Conservation (phyloP, 2,329 filamentous ascomycete genomes). For the Microdochium bolleyi region DNA sequence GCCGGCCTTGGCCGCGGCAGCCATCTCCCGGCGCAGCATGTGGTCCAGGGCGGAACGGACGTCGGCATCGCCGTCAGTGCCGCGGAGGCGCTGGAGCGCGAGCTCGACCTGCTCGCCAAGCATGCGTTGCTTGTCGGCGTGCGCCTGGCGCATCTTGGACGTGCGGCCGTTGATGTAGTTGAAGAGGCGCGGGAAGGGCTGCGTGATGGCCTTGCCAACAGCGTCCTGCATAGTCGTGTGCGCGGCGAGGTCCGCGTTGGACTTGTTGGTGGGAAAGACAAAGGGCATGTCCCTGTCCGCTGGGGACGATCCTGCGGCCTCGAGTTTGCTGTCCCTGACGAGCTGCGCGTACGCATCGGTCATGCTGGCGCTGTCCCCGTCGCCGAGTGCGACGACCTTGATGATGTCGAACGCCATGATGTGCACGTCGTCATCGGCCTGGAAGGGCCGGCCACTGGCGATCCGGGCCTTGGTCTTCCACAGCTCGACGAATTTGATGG, state of each 20-base stretch:
- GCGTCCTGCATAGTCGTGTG: constrained; percentile 6
- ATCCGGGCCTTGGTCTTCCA: constrained; percentile 21
- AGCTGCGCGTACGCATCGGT: constrained; percentile 4
- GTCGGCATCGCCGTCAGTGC: not conserved
- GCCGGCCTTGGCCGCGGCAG: constrained; percentile 6
- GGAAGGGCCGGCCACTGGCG: constrained; percentile 19
- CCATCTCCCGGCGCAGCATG: constrained; percentile 7
- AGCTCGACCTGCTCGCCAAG: constrained; percentile 4
- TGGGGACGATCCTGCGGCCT: not conserved
- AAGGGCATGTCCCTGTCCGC: constrained; percentile 1
- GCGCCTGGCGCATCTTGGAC: constrained; percentile 3
- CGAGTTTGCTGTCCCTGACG: constrained; percentile 1
- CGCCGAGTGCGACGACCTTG: constrained; percentile 20
- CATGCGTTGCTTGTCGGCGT: constrained; percentile 4
- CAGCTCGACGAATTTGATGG: constrained; percentile 17
- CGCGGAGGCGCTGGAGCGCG: constrained; percentile 3
- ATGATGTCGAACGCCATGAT: constrained; percentile 23
- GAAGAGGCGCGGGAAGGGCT: constrained; percentile 4
- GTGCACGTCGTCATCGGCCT: constrained; percentile 18
- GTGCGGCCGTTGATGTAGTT: constrained; percentile 5
- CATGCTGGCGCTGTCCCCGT: constrained; percentile 5
- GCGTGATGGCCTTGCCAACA: constrained; percentile 1
- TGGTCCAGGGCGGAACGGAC: constrained; percentile 7
- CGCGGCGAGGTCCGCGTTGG: constrained; percentile 2
- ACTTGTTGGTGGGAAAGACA: constrained; percentile 3